Evolutionary conservation across 768 basidiomycete species (phyloP), one percentile per base, ranked within the genome.

Genomic region (Naganishia kalamii): DNA sequence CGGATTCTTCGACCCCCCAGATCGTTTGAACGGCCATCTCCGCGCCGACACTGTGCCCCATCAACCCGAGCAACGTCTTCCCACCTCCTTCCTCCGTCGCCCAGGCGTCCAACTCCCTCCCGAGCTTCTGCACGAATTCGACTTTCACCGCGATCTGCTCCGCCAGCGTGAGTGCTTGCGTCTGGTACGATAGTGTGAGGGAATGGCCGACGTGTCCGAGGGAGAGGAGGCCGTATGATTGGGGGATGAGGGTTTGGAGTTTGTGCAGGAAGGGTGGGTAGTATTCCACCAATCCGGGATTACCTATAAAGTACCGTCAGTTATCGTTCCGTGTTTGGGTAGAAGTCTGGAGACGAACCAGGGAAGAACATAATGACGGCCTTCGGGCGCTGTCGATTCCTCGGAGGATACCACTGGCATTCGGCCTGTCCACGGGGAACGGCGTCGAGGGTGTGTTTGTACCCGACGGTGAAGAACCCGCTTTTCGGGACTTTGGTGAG

Each of bases 21-120:
- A 78, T 69, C 37, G 84, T 86, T 80, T 89, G 84, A 32, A 84
- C 71, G 4, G 82, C 73, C 59, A 90, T 79, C 87, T 88, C 91
- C 1, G 84, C 78, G 1, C 89, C 89, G 15, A 90, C 83, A 61
- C 87, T 88, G 68, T 90, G 88, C 10, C 75, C 75, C 70, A 77
- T 74, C 33, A 78, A 62, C 10, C 66, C 69, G 13, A 75, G 51
- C 60, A 65, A 25, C 63, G 68, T 41, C 43, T 49, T 21, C 15
- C 43, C 52, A 17, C 33, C 33, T 32, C 37, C 40, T 13, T 63
- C 49, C 23, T 70, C 70, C 7, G 17, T n/a, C 1, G 70, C 51
- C 70, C 72, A 70, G n/a, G 25, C 64, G 32, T 68, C 66, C 27
- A 75, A 60, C 49, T 66, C 65, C 2, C 10, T 17, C 29, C 67